Base-by-base conservation (phyloP, 352 stramenopile genomes). In the Globisporangium takayamanum region DNA sequence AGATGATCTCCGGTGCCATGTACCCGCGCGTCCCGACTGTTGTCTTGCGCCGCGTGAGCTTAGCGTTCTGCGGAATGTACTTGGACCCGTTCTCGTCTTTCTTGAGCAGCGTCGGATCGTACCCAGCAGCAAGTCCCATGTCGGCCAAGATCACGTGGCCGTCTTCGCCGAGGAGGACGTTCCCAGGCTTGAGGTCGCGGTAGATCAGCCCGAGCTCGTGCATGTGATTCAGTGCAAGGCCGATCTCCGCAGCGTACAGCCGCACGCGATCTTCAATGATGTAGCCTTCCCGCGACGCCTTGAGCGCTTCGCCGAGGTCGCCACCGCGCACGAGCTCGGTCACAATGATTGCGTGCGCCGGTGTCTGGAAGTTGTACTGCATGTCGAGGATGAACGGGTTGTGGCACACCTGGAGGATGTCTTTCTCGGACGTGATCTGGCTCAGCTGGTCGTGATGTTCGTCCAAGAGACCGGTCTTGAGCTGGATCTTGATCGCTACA, bases 1-100 rank as follows among this genome's bases (percentile, higher is more conserved):
- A 89, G 30, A 95, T 91, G 63, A 97, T 93, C 62, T 97, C 89
- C 3, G 87, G 87, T n/a, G 87, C 86, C 87, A 96, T 95, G 69
- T 97, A 96, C 2, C 87, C 89, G 59, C 88, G 76, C 11, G 87
- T 96, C 4, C 89, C 89, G 25, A 97, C 89, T 3, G 80, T 89
- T 12, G 79, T 92, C 70, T 89, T 92, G 26, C 80, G 64, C 20
- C 79, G 72, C n/a, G 73, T 88, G 26, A 87, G 63, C 44, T 85
- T 87, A 2, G 81, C 67, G 39, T 87, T 73, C 26, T 72, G 46
- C 15, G 79, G 77, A 6, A 74, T 63, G 63, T 87, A 86, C 53
- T 76, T 74, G 53, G 60, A 74, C 16, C 70, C 66, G 26, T 65
- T 67, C 0, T 88, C 79, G 30, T 80, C 69, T 26, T 81, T 80